Base-by-base conservation (phyloP, 352 stramenopile genomes). In the Blastocystis sp. region DNA sequence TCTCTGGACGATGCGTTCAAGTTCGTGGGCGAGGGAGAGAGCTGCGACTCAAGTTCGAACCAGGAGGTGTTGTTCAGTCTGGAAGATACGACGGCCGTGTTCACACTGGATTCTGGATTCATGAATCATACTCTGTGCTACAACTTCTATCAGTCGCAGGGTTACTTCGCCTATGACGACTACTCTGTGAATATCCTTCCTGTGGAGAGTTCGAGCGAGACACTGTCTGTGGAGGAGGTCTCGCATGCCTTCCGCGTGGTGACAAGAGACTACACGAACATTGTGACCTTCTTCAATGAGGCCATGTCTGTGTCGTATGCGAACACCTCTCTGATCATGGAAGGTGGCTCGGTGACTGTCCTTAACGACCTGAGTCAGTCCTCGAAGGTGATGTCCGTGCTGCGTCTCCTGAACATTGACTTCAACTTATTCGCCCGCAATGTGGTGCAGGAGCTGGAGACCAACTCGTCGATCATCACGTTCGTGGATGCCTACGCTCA, bases 401-500 rank as follows among this genome's bases (percentile, higher is more conserved):
- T 84, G 15, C 62, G 62, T 43, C 34, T 47, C 3, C 59, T 84
- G 73, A 84, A 84, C 73, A 45, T 53, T 9, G 73, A 84, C 50
- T 47, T 84, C 73, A 26, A 84, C 26, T 1, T 11, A 9, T 84
- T 84, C 73, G 73, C 73, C 9, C 3, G 23, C 43, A 66, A 4
- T 9, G 73, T 84, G 34, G 50, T 84, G 50, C 13, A 13, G 3
- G 37, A 54, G 39, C 34, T 84, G 73, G 43, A 66, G n/a, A 55
- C 20, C 23, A 59, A 59, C 50, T 9, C 34, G 2, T 50, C 50
- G 15, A 37, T 84, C 18, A 50, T 55, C 34, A 15, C 34, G 34
- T 84, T 84, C 73, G 50, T 84, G 45, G 73, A 55, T 34, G 26
- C n/a, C 50, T 84, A 84, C 56, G 73, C 73, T 15, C 54, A 63